These are phyloP conservation scores for Rhodomyrtus psidioides DNA, from an alignment of 441 rosid species.

Conservation along the genomic window DNA sequence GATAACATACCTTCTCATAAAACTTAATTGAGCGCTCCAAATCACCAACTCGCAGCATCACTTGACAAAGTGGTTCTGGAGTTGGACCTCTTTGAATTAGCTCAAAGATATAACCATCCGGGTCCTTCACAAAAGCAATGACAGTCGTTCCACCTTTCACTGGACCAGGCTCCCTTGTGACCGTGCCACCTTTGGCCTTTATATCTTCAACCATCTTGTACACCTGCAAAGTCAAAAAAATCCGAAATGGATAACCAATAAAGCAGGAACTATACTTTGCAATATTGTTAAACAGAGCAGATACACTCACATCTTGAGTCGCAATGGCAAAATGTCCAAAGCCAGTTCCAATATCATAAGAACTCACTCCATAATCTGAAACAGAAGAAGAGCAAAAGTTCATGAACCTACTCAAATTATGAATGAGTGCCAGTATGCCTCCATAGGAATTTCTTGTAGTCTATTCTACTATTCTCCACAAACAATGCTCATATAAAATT, in stretches of 20 bases:
- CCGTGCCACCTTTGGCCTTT: constrained; percentile 71
- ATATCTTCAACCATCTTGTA: constrained; percentile 69
- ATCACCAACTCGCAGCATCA: constrained; percentile 97
- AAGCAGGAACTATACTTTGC: background rate
- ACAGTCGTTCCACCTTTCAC: constrained; percentile 76
- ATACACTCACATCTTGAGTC: constrained; percentile 64
- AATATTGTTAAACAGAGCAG: background rate
- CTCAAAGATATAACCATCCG: constrained; percentile 91
- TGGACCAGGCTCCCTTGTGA: constrained; percentile 92
- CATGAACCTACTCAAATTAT: background rate
- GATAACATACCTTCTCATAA: constrained; percentile 56
- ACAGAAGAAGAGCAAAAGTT: constrained; percentile 1
- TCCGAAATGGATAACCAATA: background rate
- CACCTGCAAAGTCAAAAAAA: constrained; percentile 30
- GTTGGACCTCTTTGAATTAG: constrained; percentile 84
- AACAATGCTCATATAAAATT: background rate
- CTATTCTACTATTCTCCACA: background rate
- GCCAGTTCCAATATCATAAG: constrained; percentile 94
- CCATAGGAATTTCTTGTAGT: rapidly evolving
- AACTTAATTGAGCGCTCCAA: constrained; percentile 76
- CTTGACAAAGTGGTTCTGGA: constrained; percentile 93
- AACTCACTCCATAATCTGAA: constrained; percentile 77
- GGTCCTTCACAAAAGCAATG: constrained; percentile 95
- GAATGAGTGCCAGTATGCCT: background rate
- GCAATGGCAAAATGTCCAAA: constrained; percentile 95